Evolutionary conservation across 2,329 filamentous ascomycete genomes (phyloP).

Genomic region (Penicillium digitatum): DNA sequence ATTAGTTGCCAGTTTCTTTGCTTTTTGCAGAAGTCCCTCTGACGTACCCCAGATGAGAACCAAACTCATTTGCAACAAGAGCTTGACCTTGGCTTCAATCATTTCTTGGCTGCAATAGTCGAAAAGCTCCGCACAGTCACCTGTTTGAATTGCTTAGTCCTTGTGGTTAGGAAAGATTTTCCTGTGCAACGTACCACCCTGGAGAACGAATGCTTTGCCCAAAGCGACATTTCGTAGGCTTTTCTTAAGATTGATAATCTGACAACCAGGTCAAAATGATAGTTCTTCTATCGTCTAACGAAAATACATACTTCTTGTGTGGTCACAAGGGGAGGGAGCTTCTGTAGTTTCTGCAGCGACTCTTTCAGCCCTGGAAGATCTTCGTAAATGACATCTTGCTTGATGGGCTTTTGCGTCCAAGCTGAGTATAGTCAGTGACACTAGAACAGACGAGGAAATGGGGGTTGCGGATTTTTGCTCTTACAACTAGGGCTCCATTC

Average conservation of each 20-base stretch:
- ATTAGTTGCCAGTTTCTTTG: background rate
- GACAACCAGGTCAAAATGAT: background rate
- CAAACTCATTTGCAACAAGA: conserved; percentile 93
- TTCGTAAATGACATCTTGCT: conserved; percentile 48
- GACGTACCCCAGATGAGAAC: conserved; percentile 79
- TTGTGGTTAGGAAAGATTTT: background rate
- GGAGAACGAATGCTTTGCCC: conserved; percentile 87
- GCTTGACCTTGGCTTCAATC: conserved; percentile 95
- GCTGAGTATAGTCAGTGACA: conserved; percentile 21
- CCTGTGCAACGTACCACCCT: conserved; percentile 62
- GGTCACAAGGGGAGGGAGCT: conserved; percentile 47
- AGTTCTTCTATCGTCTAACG: background rate
- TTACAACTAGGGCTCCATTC: conserved; percentile 33
- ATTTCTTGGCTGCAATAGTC: conserved; percentile 87
- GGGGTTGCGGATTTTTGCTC: background rate
- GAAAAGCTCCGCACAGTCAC: conserved; percentile 92
- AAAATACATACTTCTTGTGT: conserved; percentile 39
- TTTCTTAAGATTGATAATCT: conserved; percentile 72
- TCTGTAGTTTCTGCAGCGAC: conserved; percentile 42
- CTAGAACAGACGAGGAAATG: background rate
- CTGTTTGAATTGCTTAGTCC: conserved; percentile 19
- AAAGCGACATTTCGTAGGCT: conserved; percentile 80
- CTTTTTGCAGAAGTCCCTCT: conserved; percentile 27
- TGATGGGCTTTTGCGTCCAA: conserved; percentile 46
- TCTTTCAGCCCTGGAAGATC: conserved; percentile 39